Base-by-base conservation (phyloP, 2,329 filamentous ascomycete species). In the Pyrenophora graminea region DNA sequence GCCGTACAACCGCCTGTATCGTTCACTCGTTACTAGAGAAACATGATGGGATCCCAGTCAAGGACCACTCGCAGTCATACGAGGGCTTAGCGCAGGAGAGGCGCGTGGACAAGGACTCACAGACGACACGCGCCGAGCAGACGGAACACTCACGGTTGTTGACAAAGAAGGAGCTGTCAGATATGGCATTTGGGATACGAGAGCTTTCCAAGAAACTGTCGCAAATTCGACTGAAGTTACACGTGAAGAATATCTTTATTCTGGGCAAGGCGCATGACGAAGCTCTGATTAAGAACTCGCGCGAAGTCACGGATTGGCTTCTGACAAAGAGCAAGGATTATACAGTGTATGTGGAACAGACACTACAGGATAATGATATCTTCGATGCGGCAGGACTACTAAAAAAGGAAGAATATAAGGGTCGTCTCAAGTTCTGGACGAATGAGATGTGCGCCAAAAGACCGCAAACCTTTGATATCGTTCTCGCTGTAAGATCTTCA, bases 131-230 rank as follows among this genome's bases (percentile, higher is more conserved):
- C 15, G 66, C 68, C 12, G 68, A 76, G 1, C 62, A 71, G 44
- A 64, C 67, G 18, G 77, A 80, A 15, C 79, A 85, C 49, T 86
- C 84, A 52, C 83, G 93, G n/a, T 83, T 97, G 42, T 80, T 97
- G 61, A 97, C 92, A 1, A 97, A 97, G 78, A 91, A 90, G 72
- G 91, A 99, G 74, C 80, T 99, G 36, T 91, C 89, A 12, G 94
- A 97, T 65, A 97, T 99, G 93, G 92, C 93, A 0, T 92, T 93
- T 85, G 92, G 93, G 21, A 94, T 97, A 51, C 82, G 94, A 40
- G 91, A 97, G 74, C 78, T 99, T 51, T 93, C 90, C 25, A 89
- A 96, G 67, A 88, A 90, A 53, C 77, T 97, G 52, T 89, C 90
- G 44, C 91, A 86, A 72, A 86, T 97, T 70, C 85, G 87, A 51